Evolutionary conservation across 495 filamentous ascomycete genomes (phyloP).

Genomic region (Hypoxylon lienhwacheense): DNA sequence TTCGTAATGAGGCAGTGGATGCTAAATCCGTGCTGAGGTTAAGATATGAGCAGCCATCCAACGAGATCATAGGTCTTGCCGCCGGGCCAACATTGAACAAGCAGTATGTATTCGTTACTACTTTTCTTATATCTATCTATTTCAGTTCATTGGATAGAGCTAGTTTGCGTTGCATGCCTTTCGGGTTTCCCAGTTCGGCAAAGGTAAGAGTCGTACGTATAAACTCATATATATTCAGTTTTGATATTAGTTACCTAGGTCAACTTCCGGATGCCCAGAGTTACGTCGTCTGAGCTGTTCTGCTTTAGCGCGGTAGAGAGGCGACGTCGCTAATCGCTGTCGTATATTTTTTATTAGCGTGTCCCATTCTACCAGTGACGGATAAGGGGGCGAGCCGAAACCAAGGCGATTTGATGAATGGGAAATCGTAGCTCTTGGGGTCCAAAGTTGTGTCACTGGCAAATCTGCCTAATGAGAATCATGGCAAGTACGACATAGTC

Average conservation of each 20-base stretch:
- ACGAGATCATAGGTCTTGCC: constrained; percentile 17
- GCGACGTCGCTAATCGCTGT: neutral
- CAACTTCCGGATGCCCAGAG: too few species aligned
- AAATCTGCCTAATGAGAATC: constrained; percentile 7
- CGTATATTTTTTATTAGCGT: too few species aligned
- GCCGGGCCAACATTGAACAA: neutral
- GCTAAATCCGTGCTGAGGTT: neutral
- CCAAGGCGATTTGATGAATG: too few species aligned
- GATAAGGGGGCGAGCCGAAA: too few species aligned
- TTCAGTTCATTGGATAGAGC: neutral
- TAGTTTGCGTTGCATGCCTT: constrained; percentile 1
- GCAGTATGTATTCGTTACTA: neutral
- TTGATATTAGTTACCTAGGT: too few species aligned
- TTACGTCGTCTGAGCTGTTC: too few species aligned
- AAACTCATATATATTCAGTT: neutral
- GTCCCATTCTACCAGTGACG: too few species aligned
- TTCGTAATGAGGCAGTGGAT: constrained; percentile 16
- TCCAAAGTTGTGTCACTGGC: too few species aligned
- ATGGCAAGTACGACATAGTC: constrained; percentile 15
- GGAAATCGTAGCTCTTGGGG: too few species aligned
- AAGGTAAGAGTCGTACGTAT: neutral
- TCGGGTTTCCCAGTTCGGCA: constrained; percentile 12
- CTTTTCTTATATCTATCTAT: neutral
- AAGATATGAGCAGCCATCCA: constrained; percentile 1
- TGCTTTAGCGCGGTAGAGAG: neutral